Percentiles rank a stretch among this genome's conserved stretches.
Conservation (phyloP, 1,139 yeast genomes). For the Yamadazyma mexicana region DNA sequence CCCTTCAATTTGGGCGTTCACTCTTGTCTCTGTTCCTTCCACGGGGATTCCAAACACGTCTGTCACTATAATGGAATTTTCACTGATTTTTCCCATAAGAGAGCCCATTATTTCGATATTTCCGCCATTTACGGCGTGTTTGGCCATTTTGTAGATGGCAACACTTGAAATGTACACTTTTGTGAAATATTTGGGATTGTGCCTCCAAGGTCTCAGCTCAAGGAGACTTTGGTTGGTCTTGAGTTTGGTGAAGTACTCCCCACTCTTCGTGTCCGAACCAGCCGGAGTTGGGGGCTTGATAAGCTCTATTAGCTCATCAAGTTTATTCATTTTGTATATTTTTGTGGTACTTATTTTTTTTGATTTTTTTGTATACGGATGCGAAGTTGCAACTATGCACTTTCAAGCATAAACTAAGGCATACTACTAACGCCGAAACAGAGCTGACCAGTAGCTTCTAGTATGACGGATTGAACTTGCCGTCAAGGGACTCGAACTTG, state of each 20-base stretch:
- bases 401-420: too few relatives aligned
- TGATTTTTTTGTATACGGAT: too few relatives aligned
- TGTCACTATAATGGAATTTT: slow-evolving; percentile 63
- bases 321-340: slow-evolving; percentile 2
- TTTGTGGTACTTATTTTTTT: too few relatives aligned
- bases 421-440: too few relatives aligned
- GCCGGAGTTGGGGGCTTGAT: neutral
- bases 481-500: neutral
- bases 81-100: slow-evolving; percentile 74
- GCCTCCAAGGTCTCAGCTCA: slow-evolving; percentile 39
- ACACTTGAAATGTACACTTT: slow-evolving; percentile 68
- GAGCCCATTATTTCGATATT: slow-evolving; percentile 95
- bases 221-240: slow-evolving; percentile 11
- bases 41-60: slow-evolving; percentile 90
- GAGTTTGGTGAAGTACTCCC: slow-evolving; percentile 10
- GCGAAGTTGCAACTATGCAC: too few relatives aligned
- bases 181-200: slow-evolving; percentile 60
- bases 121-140: slow-evolving; percentile 85
- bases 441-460: neutral
- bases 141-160: slow-evolving; percentile 76
- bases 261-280: slow-evolving; percentile 4
- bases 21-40: slow-evolving; percentile 94
- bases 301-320: slow-evolving; percentile 2
- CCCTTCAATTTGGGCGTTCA: slow-evolving; percentile 91
- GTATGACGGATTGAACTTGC: neutral